A percentile compares a stretch with the other conserved stretches of the same genome.
Conservation (phyloP, 1,284 basidiomycete species). For the Rhodotorula mucilaginosa region DNA sequence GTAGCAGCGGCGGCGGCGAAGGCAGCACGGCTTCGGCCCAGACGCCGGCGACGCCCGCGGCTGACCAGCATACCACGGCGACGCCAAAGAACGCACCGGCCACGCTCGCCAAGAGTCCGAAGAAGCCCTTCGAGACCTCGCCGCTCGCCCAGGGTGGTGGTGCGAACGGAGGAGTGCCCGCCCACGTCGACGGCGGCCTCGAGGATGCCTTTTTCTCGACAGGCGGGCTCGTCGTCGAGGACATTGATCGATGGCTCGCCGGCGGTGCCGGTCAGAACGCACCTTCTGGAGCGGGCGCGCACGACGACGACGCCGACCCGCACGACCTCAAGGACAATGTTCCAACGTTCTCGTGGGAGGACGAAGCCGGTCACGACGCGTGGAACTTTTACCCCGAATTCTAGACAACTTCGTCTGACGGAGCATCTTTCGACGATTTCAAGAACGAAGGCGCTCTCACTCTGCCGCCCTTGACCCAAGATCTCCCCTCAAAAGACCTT, state of each 20-base stretch:
- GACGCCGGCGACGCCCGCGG: constrained; percentile 16
- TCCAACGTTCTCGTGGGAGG: constrained; percentile 2
- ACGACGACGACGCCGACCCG: too few species aligned
- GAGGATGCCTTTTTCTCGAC: constrained; percentile 2
- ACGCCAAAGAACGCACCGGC: neutral
- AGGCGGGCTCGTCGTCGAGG: constrained; percentile 7
- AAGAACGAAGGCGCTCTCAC: too few species aligned
- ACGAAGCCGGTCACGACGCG: neutral
- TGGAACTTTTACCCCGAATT: constrained; percentile 11
- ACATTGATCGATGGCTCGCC: constrained; percentile 10
- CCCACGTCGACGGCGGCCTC: neutral
- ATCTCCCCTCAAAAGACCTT: too few species aligned
- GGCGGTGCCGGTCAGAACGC: neutral
- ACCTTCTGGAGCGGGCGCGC: neutral
- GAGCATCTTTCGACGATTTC: neutral
- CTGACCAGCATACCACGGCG: constrained; percentile 4
- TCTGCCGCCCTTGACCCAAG: too few species aligned
- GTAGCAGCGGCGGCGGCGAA: neutral
- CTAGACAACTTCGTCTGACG: neutral
- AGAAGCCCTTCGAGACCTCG: neutral
- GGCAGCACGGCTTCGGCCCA: constrained; percentile 3
- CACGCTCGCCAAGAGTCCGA: neutral
- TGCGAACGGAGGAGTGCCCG: too few species aligned
- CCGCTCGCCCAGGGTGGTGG: neutral
- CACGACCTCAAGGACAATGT: neutral